Evolutionary conservation across 2,329 filamentous ascomycete species (phyloP).

Genomic region (Apiospora marii): DNA sequence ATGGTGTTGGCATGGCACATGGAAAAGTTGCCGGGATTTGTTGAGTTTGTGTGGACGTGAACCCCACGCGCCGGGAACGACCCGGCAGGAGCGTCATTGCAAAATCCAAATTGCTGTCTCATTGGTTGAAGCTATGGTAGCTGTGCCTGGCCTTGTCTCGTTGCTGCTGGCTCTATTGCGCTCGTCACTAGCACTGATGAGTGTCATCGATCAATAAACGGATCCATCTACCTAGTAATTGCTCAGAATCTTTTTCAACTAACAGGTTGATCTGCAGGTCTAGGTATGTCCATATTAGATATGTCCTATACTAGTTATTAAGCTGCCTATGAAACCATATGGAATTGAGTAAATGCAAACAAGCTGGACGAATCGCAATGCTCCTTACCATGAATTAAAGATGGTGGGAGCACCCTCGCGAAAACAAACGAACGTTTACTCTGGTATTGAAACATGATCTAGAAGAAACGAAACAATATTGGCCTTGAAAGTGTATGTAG

Average conservation of each 20-base stretch:
- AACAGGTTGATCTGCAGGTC: too few relatives aligned
- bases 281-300: too few relatives aligned
- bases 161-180: neutral
- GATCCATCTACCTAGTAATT: too few relatives aligned
- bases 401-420: neutral
- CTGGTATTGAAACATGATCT: neutral
- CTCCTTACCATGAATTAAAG: neutral
- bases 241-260: too few relatives aligned
- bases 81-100: slow-evolving; percentile 8
- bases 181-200: too few relatives aligned
- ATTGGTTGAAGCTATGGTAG: slow-evolving; percentile 10
- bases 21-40: slow-evolving; percentile 24
- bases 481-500: neutral
- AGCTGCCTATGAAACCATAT: too few relatives aligned
- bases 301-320: too few relatives aligned
- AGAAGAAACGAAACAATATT: neutral
- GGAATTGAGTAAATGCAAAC: too few relatives aligned
- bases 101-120: slow-evolving; percentile 3
- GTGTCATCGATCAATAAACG: too few relatives aligned
- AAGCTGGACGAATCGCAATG: too few relatives aligned
- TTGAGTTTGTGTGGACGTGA: slow-evolving; percentile 20
- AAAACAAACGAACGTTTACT: neutral
- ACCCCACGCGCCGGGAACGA: slow-evolving; percentile 11
- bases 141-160: neutral
- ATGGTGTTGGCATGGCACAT: slow-evolving; percentile 7